These are phyloP conservation scores for Fusarium ramigenum DNA, from an alignment of 2,329 filamentous ascomycete species.

Conservation along the genomic window DNA sequence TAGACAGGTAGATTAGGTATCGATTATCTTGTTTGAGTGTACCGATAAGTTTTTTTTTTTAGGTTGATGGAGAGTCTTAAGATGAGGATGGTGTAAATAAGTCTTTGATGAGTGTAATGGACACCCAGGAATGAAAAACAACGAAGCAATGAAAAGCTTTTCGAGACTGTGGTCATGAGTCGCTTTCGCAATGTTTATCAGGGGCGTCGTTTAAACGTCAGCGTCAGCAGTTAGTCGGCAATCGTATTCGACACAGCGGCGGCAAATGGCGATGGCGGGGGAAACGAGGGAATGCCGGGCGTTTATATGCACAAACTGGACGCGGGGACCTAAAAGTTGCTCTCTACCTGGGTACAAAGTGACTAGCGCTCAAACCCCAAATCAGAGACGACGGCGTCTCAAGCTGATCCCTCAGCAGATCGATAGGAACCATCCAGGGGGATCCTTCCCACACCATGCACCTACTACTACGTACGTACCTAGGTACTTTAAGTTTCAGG, in stretches of 20 bases:
- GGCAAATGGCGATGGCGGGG: constrained; percentile 38
- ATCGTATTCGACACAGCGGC: constrained; percentile 33
- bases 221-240: constrained; percentile 30
- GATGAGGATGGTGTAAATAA: constrained; percentile 4
- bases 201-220: constrained; percentile 8
- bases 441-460: background rate
- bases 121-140: background rate
- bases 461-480: background rate
- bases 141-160: background rate
- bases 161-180: constrained; percentile 15
- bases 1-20: background rate
- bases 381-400: constrained; percentile 32
- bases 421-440: constrained; percentile 16
- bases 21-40: background rate
- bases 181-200: constrained; percentile 9
- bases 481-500: background rate
- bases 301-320: constrained; percentile 58
- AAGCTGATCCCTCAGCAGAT: constrained; percentile 24
- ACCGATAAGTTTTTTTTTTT: background rate
- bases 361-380: constrained; percentile 23
- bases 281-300: constrained; percentile 52
- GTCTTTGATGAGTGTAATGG: background rate
- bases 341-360: background rate
- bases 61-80: background rate
- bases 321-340: constrained; percentile 26